Percentiles rank a stretch among this genome's conserved stretches.
phyloP scores from a whole-genome alignment of 2,329 filamentous ascomycete genomes.

The Cladobotryum mycophilum region DNA sequence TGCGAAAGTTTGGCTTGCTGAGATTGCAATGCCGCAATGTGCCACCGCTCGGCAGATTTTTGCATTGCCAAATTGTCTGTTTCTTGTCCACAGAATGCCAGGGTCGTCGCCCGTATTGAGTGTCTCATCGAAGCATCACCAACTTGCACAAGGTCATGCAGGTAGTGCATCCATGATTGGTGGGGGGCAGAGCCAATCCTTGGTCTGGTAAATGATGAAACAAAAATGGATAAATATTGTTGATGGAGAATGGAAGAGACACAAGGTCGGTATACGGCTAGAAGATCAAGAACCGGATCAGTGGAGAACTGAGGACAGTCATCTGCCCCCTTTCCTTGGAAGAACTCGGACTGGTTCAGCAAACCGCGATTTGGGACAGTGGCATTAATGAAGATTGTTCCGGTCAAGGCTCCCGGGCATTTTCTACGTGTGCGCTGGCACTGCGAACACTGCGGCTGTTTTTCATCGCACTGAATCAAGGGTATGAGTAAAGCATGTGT shows the following conservation, averaged over 20 bases:
- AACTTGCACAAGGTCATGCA: background rate
- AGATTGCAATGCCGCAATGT: background rate
- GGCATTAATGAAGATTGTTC: conserved; percentile 1
- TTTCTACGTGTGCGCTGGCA: conserved; percentile 1
- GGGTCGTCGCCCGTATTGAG: conserved; percentile 3
- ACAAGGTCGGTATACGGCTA: background rate
- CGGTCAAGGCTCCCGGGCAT: background rate
- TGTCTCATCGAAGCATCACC: background rate
- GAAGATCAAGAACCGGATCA: no score
- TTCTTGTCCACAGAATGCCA: background rate
- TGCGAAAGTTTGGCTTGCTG: background rate
- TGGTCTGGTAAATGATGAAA: conserved; percentile 1
- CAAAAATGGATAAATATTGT: background rate
- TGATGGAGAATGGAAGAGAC: background rate
- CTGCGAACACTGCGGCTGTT: conserved; percentile 5
- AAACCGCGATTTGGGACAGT: background rate
- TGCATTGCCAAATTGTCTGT: background rate
- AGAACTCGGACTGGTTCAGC: background rate
- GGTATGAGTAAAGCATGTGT: background rate
- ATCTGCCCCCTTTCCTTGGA: no score
- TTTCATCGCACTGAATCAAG: conserved; percentile 2
- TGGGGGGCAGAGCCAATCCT: background rate
- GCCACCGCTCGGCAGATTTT: background rate
- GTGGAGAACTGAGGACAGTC: no score
- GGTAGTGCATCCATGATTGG: conserved; percentile 1